phyloP scores from a whole-genome alignment of 1,284 basidiomycete genomes.

The Tylopilus sp. region DNA sequence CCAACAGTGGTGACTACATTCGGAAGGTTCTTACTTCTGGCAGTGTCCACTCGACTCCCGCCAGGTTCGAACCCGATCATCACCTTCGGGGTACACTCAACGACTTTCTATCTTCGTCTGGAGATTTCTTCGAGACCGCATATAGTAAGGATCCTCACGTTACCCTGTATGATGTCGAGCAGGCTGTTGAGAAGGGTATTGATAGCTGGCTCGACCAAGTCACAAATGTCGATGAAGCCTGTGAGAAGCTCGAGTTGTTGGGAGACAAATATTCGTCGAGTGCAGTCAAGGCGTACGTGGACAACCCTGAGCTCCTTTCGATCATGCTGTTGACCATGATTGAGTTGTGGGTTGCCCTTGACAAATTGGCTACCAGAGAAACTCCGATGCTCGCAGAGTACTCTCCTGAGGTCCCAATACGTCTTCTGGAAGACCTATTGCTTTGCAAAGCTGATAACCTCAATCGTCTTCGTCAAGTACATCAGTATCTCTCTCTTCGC shows the following conservation, averaged over 20 bases:
- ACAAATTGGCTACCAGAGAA: conserved; percentile 46
- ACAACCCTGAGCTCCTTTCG: conserved; percentile 53
- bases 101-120: conserved; percentile 20
- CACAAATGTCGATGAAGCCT: conserved; percentile 11
- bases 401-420: conserved; percentile 54
- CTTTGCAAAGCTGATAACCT: conserved; percentile 45
- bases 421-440: conserved; percentile 52
- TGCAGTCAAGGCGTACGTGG: conserved; percentile 39
- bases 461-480: conserved; percentile 36
- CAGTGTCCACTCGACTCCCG: neutral
- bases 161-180: conserved; percentile 48
- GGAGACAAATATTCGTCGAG: conserved; percentile 38
- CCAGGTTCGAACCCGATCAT: conserved; percentile 24
- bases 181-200: conserved; percentile 35
- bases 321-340: conserved; percentile 54
- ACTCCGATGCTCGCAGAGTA: conserved; percentile 54
- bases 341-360: conserved; percentile 59
- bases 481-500: conserved; percentile 43
- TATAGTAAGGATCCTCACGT: conserved; percentile 25
- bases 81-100: conserved; percentile 15
- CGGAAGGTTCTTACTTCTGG: conserved; percentile 18
- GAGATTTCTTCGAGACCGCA: conserved; percentile 13
- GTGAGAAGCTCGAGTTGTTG: conserved; percentile 30
- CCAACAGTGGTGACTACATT: conserved; percentile 38
- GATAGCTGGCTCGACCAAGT: conserved; percentile 41